These are phyloP conservation scores for Neonectria punicea DNA, from an alignment of 2,329 filamentous ascomycete genomes.

Conservation along the genomic window DNA sequence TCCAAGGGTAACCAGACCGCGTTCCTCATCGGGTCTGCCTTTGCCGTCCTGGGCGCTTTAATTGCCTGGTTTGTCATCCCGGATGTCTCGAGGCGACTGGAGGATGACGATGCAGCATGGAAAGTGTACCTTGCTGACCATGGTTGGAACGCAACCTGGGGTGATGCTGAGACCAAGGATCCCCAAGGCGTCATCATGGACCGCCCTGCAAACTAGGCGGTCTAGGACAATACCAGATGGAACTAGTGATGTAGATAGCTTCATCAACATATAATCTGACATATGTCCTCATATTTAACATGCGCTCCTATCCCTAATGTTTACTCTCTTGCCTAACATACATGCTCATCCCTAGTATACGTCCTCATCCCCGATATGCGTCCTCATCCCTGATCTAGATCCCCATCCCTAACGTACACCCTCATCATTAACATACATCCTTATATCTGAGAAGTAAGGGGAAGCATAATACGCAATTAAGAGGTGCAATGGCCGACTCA, in stretches of 20 bases:
- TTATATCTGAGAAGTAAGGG: too few species aligned
- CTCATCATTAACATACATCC: too few species aligned
- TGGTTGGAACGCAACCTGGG: constrained; percentile 45
- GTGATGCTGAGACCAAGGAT: constrained; percentile 42
- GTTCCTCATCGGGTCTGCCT: constrained; percentile 62
- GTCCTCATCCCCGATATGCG: too few species aligned
- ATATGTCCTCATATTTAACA: too few species aligned
- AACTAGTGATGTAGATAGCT: neutral
- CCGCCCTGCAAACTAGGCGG: constrained; percentile 6
- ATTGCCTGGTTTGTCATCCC: constrained; percentile 39
- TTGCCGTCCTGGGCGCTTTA: constrained; percentile 56
- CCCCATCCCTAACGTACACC: too few species aligned
- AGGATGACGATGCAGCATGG: constrained; percentile 46
- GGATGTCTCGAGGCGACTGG: constrained; percentile 40
- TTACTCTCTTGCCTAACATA: too few species aligned
- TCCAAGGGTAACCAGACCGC: constrained; percentile 59
- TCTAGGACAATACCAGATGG: neutral
- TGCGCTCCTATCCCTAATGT: too few species aligned
- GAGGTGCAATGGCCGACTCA: neutral
- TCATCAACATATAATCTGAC: too few species aligned
- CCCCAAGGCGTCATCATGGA: constrained; percentile 32
- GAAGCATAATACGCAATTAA: too few species aligned
- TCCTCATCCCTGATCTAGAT: too few species aligned
- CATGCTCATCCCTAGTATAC: too few species aligned
- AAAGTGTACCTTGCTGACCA: constrained; percentile 43